phyloP scores from a whole-genome alignment of 73 alveolate genomes.

The Paramecium octaurelia region DNA sequence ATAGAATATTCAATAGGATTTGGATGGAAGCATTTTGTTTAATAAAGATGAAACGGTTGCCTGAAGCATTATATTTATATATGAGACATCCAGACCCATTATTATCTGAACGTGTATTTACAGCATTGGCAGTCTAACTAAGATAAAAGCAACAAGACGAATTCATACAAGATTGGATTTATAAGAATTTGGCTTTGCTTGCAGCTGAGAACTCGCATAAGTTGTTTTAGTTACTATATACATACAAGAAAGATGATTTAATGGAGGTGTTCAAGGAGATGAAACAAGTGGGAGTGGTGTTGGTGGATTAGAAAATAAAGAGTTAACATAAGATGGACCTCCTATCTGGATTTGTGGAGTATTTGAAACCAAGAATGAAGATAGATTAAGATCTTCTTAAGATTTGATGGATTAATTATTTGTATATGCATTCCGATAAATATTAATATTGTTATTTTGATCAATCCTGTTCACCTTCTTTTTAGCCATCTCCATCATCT shows the following conservation, averaged over 20 bases:
- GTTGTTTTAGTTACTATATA: neutral
- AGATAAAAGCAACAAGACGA: neutral
- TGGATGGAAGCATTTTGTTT: constrained; percentile 10
- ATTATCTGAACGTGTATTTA: neutral
- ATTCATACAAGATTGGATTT: neutral
- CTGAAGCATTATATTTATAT: neutral
- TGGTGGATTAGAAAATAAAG: neutral
- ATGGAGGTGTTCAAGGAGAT: neutral
- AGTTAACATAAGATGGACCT: neutral
- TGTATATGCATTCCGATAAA: neutral
- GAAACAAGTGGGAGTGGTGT: neutral
- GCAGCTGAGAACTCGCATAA: constrained; percentile 11
- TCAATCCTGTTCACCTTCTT: neutral
- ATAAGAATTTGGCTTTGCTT: neutral
- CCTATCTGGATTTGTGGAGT: neutral
- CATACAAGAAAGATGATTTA: neutral
- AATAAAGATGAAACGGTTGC: neutral
- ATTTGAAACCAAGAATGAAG: neutral
- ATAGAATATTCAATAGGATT: neutral
- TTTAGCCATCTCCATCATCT: neutral
- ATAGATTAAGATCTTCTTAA: neutral
- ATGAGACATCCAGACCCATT: neutral
- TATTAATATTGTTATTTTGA: neutral
- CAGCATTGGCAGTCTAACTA: neutral
- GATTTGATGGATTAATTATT: neutral